Base-by-base conservation (phyloP, 2,329 filamentous ascomycete genomes). In the Lecanosticta acicola region DNA sequence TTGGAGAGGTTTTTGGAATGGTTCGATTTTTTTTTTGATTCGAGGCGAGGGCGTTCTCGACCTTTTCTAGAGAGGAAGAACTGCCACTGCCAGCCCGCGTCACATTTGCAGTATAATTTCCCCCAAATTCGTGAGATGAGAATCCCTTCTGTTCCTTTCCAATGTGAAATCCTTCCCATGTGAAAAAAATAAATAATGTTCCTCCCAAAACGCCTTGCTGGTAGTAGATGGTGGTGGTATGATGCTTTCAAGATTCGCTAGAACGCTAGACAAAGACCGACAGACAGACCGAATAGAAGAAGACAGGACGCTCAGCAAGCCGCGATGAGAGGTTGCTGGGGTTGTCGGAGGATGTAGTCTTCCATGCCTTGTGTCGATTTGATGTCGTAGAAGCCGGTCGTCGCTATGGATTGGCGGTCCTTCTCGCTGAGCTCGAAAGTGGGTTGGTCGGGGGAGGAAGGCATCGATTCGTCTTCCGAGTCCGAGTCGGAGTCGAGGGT, bases 401-500 rank as follows among this genome's bases (percentile, higher is more conserved):
- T 72, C 58, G 71, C 65, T 60, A 73, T 71, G 39, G 69, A 63
- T 56, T 63, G 59, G 48, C 58, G 60, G 51, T 73, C 62, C 61
- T 74, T 72, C 45, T 73, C 67, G 39, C 65, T 67, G 60, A 72
- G 68, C 49, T 74, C 68, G 58, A 74, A 62, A 10, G 62, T 61
- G 16, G 66, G 54, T 50, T 68, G 63, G 19, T 71, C 69, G 35
- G 73, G 73, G 36, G 73, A 73, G 36, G 66, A 61, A 39, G 71
- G 72, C 46, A 70, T 69, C 20, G 67, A 66, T 46, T 74, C 72
- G 60, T 76, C 72, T 47, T 74, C 71, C 3, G 69, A 72, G 24
- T 50, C 48, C 13, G 54, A 57, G 54, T 72, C 69, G 32, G 68
- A 67, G 51, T 74, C 71, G 62, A 71, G 67, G 35, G 71, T 66